Evolutionary conservation across 306 rosid genomes (phyloP).

Genomic region (Vicia villosa): DNA sequence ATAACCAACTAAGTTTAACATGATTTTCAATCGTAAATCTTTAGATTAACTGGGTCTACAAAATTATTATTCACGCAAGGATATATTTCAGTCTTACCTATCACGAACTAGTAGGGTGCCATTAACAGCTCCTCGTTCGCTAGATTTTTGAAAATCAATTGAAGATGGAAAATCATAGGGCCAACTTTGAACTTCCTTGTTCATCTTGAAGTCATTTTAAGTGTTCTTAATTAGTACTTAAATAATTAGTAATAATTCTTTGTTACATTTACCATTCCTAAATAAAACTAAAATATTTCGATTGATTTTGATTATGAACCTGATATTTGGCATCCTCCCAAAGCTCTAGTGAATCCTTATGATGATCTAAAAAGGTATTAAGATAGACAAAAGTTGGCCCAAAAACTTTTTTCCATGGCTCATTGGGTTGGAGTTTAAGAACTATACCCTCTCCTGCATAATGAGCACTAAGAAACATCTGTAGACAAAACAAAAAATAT

Average conservation of each 20-base stretch:
- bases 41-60: no score
- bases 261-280: not conserved
- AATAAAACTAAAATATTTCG: not conserved
- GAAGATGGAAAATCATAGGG: constrained; percentile 83
- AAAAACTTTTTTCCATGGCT: constrained; percentile 88
- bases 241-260: not conserved
- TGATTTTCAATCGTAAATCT: no score
- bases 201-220: constrained; percentile 48
- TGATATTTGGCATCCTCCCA: constrained; percentile 87
- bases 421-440: constrained; percentile 54
- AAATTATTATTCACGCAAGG: not conserved
- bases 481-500: constrained; percentile 6
- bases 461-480: constrained; percentile 92
- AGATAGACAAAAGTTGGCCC: constrained; percentile 79
- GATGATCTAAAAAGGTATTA: constrained; percentile 43
- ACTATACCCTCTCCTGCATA: constrained; percentile 87
- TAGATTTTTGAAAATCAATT: constrained; percentile 54
- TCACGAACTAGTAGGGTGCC: constrained; percentile 67
- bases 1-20: no score
- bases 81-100: constrained; percentile 41
- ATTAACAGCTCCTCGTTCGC: constrained; percentile 57
- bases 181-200: constrained; percentile 69
- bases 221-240: constrained; percentile 16
- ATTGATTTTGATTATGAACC: constrained; percentile 43
- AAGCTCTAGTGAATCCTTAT: constrained; percentile 38